These are phyloP conservation scores for Echria macrotheca DNA, from an alignment of 495 filamentous ascomycete genomes.

Conservation along the genomic window DNA sequence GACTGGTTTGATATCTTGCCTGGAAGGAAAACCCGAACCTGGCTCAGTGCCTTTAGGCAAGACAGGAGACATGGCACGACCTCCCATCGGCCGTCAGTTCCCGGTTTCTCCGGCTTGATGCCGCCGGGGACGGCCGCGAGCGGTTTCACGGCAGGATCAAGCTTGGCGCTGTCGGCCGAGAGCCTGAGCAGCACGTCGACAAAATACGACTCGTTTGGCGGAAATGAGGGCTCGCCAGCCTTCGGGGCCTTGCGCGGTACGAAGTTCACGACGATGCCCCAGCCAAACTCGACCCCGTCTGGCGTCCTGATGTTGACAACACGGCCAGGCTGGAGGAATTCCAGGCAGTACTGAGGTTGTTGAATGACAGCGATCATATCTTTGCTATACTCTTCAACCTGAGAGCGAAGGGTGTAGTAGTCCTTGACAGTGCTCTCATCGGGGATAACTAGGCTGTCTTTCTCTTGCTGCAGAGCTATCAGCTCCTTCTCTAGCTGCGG, in stretches of 20 bases:
- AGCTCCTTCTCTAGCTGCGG: conserved; percentile 76
- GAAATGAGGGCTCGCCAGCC: conserved; percentile 55
- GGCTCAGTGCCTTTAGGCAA: conserved; percentile 71
- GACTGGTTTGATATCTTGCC: conserved; percentile 60
- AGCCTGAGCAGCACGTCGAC: conserved; percentile 78
- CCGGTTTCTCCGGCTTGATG: conserved; percentile 16
- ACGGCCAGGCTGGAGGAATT: conserved; percentile 76
- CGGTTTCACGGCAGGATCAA: conserved; percentile 25
- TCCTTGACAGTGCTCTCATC: conserved; percentile 87
- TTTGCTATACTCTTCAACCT: conserved; percentile 71
- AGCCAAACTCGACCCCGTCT: conserved; percentile 72
- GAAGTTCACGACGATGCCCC: conserved; percentile 79
- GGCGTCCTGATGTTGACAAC: conserved; percentile 76
- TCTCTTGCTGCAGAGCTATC: conserved; percentile 63
- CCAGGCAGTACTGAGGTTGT: conserved; percentile 75
- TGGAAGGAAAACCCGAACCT: conserved; percentile 73
- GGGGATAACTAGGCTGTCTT: conserved; percentile 63
- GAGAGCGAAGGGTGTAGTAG: conserved; percentile 80
- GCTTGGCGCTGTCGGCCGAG: conserved; percentile 46
- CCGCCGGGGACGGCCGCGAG: conserved; percentile 32
- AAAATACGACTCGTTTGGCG: conserved; percentile 67
- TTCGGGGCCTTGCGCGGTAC: conserved; percentile 55
- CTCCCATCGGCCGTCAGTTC: conserved; percentile 55
- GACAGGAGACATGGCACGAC: conserved; percentile 81
- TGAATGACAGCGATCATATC: conserved; percentile 86